Evolutionary conservation across 192 early-diverging fungal genomes (phyloP).

Genomic region (Umbelopsis sp.): DNA sequence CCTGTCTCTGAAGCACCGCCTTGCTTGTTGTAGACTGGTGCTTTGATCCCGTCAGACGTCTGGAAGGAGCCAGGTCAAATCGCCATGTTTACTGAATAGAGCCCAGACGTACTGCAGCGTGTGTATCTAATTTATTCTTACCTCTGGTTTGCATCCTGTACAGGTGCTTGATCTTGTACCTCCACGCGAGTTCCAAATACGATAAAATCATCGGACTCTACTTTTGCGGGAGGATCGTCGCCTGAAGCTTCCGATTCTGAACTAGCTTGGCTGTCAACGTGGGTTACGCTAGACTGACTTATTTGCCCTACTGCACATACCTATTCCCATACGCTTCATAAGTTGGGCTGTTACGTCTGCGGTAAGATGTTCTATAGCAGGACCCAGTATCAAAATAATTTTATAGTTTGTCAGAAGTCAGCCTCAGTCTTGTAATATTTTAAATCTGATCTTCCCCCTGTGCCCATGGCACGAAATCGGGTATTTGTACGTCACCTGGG

Average conservation of each 20-base stretch:
- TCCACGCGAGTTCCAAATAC: slow-evolving; percentile 33
- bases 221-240: slow-evolving; percentile 17
- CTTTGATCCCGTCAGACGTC: too few species aligned
- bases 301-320: not conserved
- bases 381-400: slow-evolving; percentile 3
- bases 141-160: not conserved
- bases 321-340: slow-evolving; percentile 39
- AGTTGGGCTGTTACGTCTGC: slow-evolving; percentile 32
- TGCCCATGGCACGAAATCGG: not conserved
- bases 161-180: too few species aligned
- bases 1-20: not conserved
- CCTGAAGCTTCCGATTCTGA: slow-evolving; percentile 24
- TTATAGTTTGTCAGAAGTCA: not conserved
- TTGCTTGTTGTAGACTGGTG: not conserved
- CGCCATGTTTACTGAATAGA: too few species aligned
- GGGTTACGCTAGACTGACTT: slow-evolving; percentile 7
- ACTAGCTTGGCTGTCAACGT: slow-evolving; percentile 17
- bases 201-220: slow-evolving; percentile 31
- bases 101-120: not conserved
- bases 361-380: not conserved
- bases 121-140: not conserved
- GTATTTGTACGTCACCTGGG: not conserved
- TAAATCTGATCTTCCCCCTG: too few species aligned
- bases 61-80: too few species aligned
- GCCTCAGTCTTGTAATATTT: not conserved